Base-by-base conservation (phyloP, 768 basidiomycete genomes). In the Russula emetica region DNA sequence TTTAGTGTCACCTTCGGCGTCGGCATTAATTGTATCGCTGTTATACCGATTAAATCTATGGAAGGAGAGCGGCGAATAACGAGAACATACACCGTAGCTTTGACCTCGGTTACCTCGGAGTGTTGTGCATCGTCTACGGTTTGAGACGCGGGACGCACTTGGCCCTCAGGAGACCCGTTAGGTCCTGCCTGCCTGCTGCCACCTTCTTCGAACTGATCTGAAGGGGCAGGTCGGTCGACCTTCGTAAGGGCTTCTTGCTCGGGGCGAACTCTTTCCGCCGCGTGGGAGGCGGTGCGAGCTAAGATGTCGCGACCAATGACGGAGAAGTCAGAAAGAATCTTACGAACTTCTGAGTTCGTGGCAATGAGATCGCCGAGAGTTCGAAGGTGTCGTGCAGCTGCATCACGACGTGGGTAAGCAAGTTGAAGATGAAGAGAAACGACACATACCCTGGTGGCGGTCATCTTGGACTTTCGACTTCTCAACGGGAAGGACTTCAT, bases 271-370 rank as follows among this genome's bases (percentile, higher is more conserved):
- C 73, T 74, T 34, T 84, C 82, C 8, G 91, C 90, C 14, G 83
- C 86, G 71, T 92, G 89, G 68, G 79, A 73, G 0, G 90, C 86
- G 22, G 82, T 83, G 44, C 83, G 86, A 5, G 91, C 84, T 66
- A 96, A 84, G 59, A 97, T 79, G 73, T 96, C 93, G 47, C 92
- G 87, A 0, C 90, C 90, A 55, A 92, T 85, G 62, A 87, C 73
- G 11, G 84, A 82, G 67, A 90, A 86, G 74, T 94, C 92, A 2
- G 85, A 82, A 58, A 95, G 75, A 32, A 97, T 85, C 73, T 97
- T 96, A 70, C 94, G 88, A 34, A 90, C 88, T 76, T 96, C 91
- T 0, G 90, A 88, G 77, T 99, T 99, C 72, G 95, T 96, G 66
- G 94, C 80, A 70, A 98, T 79, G 70, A 98, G 87, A 49, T 84